Conservation (phyloP, 192 early-diverging fungal species). For the Pilobolus umbonatus region DNA sequence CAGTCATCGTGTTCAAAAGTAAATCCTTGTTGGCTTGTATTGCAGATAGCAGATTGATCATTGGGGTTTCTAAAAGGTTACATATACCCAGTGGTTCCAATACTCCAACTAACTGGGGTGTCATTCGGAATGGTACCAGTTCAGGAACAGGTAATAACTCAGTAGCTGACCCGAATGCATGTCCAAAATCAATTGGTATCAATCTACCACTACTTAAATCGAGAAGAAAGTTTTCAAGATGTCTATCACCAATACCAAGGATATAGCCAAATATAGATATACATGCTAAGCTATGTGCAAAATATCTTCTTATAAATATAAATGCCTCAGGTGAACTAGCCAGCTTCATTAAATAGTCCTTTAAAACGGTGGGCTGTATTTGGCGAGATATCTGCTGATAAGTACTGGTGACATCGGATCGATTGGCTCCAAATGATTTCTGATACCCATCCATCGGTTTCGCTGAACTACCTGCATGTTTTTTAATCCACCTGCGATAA, state of each 20-base stretch:
- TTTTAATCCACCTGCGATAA: conserved; percentile 39
- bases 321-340: conserved; percentile 70
- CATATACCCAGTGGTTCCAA: conserved; percentile 63
- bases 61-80: conserved; percentile 59
- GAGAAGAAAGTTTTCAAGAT: conserved; percentile 73
- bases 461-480: conserved; percentile 40
- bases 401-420: conserved; percentile 46
- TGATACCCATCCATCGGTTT: conserved; percentile 52
- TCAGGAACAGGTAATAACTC: conserved; percentile 74
- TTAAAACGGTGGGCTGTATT: conserved; percentile 44
- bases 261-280: conserved; percentile 70
- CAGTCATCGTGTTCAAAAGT: conserved; percentile 69
- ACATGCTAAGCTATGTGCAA: conserved; percentile 63
- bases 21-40: conserved; percentile 56
- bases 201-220: conserved; percentile 62
- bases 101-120: conserved; percentile 58
- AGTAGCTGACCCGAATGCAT: conserved; percentile 80
- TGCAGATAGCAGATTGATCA: conserved; percentile 64
- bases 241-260: conserved; percentile 78
- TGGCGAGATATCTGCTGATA: conserved; percentile 39
- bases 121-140: conserved; percentile 71
- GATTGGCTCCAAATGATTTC: conserved; percentile 46
- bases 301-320: conserved; percentile 59
- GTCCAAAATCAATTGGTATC: conserved; percentile 78
- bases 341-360: conserved; percentile 51